Base-by-base conservation (phyloP, 441 rosid species). In the Croton setiger region DNA sequence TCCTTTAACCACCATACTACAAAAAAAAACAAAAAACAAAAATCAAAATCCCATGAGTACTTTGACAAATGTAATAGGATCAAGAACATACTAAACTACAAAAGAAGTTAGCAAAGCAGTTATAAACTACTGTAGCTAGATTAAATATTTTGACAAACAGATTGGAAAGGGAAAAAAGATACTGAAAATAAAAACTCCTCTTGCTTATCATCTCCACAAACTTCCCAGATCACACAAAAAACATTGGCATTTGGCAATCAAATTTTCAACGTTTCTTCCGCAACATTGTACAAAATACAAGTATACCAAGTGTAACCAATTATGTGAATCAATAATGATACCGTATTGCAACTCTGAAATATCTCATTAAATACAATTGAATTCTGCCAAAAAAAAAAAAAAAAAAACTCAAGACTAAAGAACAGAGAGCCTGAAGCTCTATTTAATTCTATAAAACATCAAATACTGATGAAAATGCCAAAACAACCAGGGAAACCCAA, bases 1-100 rank as follows among this genome's bases (percentile, higher is more conserved):
- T 84, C 98, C 98, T 75, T 85, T 89, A 21, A 83, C 83, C 76
- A 90, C 90, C 88, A 81, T 79, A 80, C 97, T 94, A 71, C 78
- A 74, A 72, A 55, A 6, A 52, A 62, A 7, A 21, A 71, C 78
- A 74, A 72, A 55, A 6, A 52, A 62, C 2, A 21, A 41, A 17
- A 71, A 78, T 18, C 20, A 73, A 71, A 70, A 39, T 23, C 52
- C 55, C 75, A 69, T 88, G 66, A 83, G 84, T 63, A 64, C 36
- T 68, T 31, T 41, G 21, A 37, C 51, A 51, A 63, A 69, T 63
- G 70, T 48, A 72, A 83, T 62, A 59, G 63, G 49, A 72, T 51
- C 7, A 72, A 23, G 65, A 67, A 51, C 3, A 74, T 64, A 73
- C 54, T 66, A 63, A 61, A 70, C 10, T 35, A 15, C 20, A 62